Percentiles rank a stretch among this genome's conserved stretches.
Evolutionary conservation across 768 basidiomycete species (phyloP).

Genomic region (Ramaria sp.): DNA sequence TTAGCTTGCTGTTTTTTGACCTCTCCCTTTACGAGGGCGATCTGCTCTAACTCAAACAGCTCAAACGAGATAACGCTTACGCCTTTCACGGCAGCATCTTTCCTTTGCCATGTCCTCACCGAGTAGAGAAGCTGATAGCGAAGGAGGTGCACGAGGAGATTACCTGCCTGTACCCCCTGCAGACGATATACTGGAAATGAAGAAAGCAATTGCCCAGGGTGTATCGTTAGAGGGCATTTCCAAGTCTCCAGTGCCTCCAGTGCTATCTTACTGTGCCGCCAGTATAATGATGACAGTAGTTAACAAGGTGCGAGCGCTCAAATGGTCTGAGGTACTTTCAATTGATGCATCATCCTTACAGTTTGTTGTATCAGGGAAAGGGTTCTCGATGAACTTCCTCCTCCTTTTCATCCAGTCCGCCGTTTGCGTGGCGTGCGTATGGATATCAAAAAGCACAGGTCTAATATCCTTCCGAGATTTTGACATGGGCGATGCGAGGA

Average conservation of each 20-base stretch:
- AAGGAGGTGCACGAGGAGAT: neutral
- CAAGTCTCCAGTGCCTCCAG: slow-evolving; percentile 51
- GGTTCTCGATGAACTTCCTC: slow-evolving; percentile 97
- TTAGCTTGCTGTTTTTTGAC: too few species aligned
- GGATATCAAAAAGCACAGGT: slow-evolving; percentile 57
- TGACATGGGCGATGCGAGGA: slow-evolving; percentile 71
- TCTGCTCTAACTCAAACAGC: neutral
- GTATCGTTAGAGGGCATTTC: slow-evolving; percentile 16
- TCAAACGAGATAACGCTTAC: neutral
- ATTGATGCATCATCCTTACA: slow-evolving; percentile 21
- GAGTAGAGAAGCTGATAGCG: neutral
- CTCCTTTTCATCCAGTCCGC: slow-evolving; percentile 83
- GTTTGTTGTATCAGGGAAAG: slow-evolving; percentile 88
- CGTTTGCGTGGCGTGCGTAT: slow-evolving; percentile 78
- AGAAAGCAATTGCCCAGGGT: slow-evolving; percentile 37
- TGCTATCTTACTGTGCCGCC: slow-evolving; percentile 82
- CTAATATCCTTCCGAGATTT: slow-evolving; percentile 81
- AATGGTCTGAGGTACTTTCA: neutral
- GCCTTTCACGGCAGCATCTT: neutral
- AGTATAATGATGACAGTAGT: slow-evolving; percentile 96
- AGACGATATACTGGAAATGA: slow-evolving; percentile 41
- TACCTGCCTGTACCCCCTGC: slow-evolving; percentile 16
- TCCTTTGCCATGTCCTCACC: neutral
- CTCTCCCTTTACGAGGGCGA: too few species aligned
- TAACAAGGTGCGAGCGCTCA: slow-evolving; percentile 61